Evolutionary conservation across 2,329 filamentous ascomycete genomes (phyloP), one percentile per base, ranked within the genome.

Genomic region (Colletotrichum aenigma): DNA sequence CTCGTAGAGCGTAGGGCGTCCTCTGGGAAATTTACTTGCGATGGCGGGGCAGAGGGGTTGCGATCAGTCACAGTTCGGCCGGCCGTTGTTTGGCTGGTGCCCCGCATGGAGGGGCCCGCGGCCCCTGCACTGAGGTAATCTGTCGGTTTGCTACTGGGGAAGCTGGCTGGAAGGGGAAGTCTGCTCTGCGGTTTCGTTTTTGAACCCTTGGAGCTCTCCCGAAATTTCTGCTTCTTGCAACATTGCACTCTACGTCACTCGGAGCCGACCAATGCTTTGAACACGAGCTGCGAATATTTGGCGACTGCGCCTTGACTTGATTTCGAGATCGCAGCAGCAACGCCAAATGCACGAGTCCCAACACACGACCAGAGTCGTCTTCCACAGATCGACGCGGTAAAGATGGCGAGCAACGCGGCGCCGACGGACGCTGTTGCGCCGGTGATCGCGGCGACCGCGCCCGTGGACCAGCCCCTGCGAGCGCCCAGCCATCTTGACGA

Each of bases 31-130:
- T 75, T 75, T 75, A 75, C 70, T 64, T 76, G 76, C 76, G 77
- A 81, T 78, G 77, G 80, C 80, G 79, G 80, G 80, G 80, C 80
- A 78, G 70, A 69, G 76, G 68, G 69, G 61, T 71, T 65, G 43
- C 62, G 62, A 67, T 56, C 38, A 68, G 36, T 48, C 62, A 28
- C 64, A 24, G n/a, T 52, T 52, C 43, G 43, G 43, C 43, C 43
- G 43, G 43, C 43, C 43, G 43, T 4, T 52, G 43, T 52, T 52
- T 21, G 38, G 38, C 38, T 48, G 38, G 18, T 58, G 55, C 55
- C 55, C 55, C 55, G 55, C 55, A 58, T 26, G 15, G 24, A 58
- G 55, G 55, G 55, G 55, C 55, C 62, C 52, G 67, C 38, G 36
- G 66, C 36, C 64, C 30, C 36, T 72, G 36, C 61, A 68, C 71